Base-by-base conservation (phyloP, 495 filamentous ascomycete genomes). In the Xylaria scruposa region DNA sequence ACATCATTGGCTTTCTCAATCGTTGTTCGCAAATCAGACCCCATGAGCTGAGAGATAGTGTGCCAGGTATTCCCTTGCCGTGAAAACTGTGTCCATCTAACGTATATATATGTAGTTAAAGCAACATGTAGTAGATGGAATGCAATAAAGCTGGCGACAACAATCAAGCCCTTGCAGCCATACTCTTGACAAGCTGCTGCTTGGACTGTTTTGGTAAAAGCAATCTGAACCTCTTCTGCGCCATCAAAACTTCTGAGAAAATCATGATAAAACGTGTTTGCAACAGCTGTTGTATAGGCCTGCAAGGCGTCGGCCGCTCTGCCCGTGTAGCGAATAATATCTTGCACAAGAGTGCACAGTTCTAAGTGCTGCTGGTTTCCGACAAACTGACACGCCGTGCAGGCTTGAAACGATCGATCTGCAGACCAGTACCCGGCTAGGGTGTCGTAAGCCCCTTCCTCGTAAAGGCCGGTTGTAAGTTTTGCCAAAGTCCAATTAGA, bases 261-360 rank as follows among this genome's bases (percentile, higher is more conserved):
- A 17, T 62, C 59, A 19, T 62, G 36, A 36, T 21, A 62, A 24
- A 62, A 33, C 1, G 59, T 21, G 42, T 62, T 62, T 9, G 19
- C 36, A 19, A 62, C 10, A n/a, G 17, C 15, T 24, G 59, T 62
- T 10, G 59, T 62, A 3, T 42, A 62, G 6, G 59, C 59, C 36
- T 62, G 59, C n/a, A 40, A 12, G 17, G 59, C 59, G 21, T 62
- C 59, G n/a, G 59, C 59, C 17, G 59, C 36, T 62, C 59, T 62
- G 15, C 36, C 36, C 6, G 59, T 42, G 31, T 62, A 36, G 21
- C 6, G 2, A 8, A 62, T 42, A 12, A 36, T 26, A 19, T 62
- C 33, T 42, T 62, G 59, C 0, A 62, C 8, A 13, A 62, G 31
- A 13, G 2, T 19, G 15, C n/a, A 6, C 4, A 38, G 59, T 42